A percentile compares a stretch with the other conserved stretches of the same genome.
Evolutionary conservation across 495 filamentous ascomycete genomes (phyloP).

Genomic region (Mycothermus thermophilus): DNA sequence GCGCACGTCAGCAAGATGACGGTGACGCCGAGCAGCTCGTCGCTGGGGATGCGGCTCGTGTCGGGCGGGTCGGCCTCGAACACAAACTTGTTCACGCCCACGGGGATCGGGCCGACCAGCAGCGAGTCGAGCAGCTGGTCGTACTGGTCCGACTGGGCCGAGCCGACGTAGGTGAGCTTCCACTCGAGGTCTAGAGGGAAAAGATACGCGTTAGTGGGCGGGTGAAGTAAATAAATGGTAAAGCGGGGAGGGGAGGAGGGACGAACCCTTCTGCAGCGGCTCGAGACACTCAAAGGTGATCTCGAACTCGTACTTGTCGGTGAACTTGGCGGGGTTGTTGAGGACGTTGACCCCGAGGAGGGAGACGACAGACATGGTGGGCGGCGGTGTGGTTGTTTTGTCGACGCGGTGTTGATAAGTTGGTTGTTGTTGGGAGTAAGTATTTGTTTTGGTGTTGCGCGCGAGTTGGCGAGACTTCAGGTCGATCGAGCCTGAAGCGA

Average conservation of each 20-base stretch:
- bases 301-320: constrained; percentile 82
- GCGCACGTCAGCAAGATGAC: constrained; percentile 93
- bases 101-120: constrained; percentile 88
- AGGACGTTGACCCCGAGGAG: constrained; percentile 86
- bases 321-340: constrained; percentile 92
- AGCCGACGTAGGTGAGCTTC: constrained; percentile 98
- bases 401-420: not conserved
- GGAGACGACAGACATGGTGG: constrained; percentile 89
- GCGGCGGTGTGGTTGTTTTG: constrained; percentile 1
- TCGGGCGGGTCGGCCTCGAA: constrained; percentile 92
- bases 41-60: constrained; percentile 74
- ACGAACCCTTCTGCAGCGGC: constrained; percentile 68
- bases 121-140: constrained; percentile 96
- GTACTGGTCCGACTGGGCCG: constrained; percentile 92
- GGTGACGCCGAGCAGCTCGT: constrained; percentile 92
- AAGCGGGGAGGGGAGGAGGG: not conserved
- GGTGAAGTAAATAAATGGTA: not conserved
- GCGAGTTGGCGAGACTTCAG: too few relatives aligned
- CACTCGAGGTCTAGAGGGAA: constrained; percentile 66
- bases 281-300: constrained; percentile 98
- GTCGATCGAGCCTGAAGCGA: too few relatives aligned
- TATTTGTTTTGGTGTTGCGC: too few relatives aligned
- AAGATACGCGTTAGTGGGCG: not conserved
- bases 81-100: constrained; percentile 95
- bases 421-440: too few relatives aligned